Evolutionary conservation across 805 yeast species (phyloP), one percentile per base, ranked within the genome.

Genomic region (Komagataella phaffii): DNA sequence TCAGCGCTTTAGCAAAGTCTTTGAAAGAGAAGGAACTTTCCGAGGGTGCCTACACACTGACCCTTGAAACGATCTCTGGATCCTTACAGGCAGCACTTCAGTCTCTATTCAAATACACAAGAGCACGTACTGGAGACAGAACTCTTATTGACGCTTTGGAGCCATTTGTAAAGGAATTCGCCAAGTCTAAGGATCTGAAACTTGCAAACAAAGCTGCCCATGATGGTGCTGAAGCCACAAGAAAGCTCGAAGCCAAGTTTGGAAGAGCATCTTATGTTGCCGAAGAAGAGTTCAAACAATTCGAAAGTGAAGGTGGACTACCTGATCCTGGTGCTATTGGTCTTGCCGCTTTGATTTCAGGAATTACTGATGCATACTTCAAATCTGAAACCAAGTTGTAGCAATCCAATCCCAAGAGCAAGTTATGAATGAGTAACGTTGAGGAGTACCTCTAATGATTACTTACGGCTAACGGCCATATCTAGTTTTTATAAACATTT

Each of bases 301-400:
- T 70, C 50, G 74, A 67, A 45, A 73, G 71, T 45, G 74, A 74
- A 60, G 88, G 87, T 23, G 87, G 85, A n/a, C 73, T 89, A 30
- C 95, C 96, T 1, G 98, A 90, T 60, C 96, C 98, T 4, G 97
- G 98, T 56, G 96, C 97, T 2, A 79, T 88, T 53, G 97, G 97
- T 3, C 69, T 90, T 21, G 85, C 68, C 19, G 68, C 67, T 3
- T 52, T 66, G 19, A 52, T 66, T 30, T 58, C 57, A 17, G 70
- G 69, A 3, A 58, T 30, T 14, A 30, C 40, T 30, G 40, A 30
- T 30, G 40, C 40, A 3, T 30, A 30, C 5, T 30, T 30, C 40
- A 30, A 30, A 6, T 30, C 40, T 14, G 40, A 14, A 14, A 30
- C 40, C 40, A 30, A 30, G n/a, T 30, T 30, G 40, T 30, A 30